phyloP scores from a whole-genome alignment of 1,284 basidiomycete species.

The Gomphus bonarii region DNA sequence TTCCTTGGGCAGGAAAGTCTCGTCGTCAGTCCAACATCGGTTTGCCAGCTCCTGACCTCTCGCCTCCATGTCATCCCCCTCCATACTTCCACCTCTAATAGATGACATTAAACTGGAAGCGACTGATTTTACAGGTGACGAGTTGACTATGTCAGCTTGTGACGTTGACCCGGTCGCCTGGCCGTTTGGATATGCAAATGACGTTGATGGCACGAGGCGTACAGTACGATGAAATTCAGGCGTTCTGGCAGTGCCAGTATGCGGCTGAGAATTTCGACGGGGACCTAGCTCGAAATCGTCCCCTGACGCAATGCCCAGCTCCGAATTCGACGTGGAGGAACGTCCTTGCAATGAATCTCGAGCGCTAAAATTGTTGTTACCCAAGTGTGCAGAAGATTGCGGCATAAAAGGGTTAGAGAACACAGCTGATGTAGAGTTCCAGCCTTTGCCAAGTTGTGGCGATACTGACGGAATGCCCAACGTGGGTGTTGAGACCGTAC shows the following conservation, averaged over 20 bases:
- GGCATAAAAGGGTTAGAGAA: constrained; percentile 2
- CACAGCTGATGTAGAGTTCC: not conserved
- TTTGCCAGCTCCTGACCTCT: constrained; percentile 66
- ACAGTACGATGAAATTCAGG: constrained; percentile 30
- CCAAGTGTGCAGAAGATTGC: not conserved
- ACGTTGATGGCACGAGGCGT: constrained; percentile 9
- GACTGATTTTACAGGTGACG: not conserved
- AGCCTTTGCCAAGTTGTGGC: not conserved
- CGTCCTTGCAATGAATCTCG: constrained; percentile 1
- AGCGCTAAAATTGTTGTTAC: not conserved
- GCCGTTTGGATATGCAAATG: constrained; percentile 1
- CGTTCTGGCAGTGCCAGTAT: constrained; percentile 44
- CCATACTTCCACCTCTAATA: constrained; percentile 6
- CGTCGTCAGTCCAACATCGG: constrained; percentile 83
- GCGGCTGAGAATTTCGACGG: constrained; percentile 10
- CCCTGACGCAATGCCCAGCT: constrained; percentile 57
- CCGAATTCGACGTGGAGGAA: constrained; percentile 59
- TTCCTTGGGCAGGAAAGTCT: constrained; percentile 72
- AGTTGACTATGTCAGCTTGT: not conserved
- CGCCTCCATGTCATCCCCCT: constrained; percentile 31
- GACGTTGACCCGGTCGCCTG: not conserved
- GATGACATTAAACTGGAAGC: constrained; percentile 2
- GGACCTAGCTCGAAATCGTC: constrained; percentile 28
- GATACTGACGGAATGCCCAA: not conserved
- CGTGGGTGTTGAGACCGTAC: not conserved